Evolutionary conservation across 2,329 filamentous ascomycete genomes (phyloP), one percentile per base, ranked within the genome.

Genomic region (Camillea tinctor): DNA sequence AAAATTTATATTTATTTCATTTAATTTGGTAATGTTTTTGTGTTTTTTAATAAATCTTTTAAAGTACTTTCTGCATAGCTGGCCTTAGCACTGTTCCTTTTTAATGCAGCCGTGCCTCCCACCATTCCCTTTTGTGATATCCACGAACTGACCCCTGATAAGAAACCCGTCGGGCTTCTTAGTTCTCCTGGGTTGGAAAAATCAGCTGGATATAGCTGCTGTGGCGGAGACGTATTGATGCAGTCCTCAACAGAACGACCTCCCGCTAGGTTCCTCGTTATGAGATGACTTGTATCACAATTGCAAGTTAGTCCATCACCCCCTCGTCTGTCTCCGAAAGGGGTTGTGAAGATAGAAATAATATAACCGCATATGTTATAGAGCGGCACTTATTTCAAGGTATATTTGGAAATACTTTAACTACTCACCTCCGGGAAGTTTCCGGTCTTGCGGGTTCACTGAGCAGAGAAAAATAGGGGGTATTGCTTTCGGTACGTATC

Each of bases 31-130:
- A 50, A 40, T 0, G 48, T 51, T 19, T 77, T 72, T 3, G 72
- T 70, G 5, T 71, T 69, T 63, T 76, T 81, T 11, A 88, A 72
- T 19, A 88, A 69, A 50, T 84, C 79, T 57, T 83, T 76, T 21
- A 88, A 73, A 57, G 80, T 86, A 1, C 83, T 83, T 69, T 86
- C 84, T 1, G 85, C 85, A 66, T 83, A 79, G 61, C 81, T 78
- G 56, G 72, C 68, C 66, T 71, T 66, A 48, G 55, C 55, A 57
- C n/a, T n/a, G n/a, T n/a, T 67, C 58, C 62, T 69, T 60, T 49
- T 64, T 58, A 56, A 64, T 59, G 17, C 68, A 56, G 4, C 60
- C 57, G 2, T 24, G 66, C 63, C 50, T 63, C 48, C 40, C 19
- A 51, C 53, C n/a, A 30, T 55, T n/a, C 57, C 66, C 30, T 69